These are phyloP conservation scores for Globisporangium middletonii DNA, from an alignment of 352 stramenopile genomes.

Conservation along the genomic window DNA sequence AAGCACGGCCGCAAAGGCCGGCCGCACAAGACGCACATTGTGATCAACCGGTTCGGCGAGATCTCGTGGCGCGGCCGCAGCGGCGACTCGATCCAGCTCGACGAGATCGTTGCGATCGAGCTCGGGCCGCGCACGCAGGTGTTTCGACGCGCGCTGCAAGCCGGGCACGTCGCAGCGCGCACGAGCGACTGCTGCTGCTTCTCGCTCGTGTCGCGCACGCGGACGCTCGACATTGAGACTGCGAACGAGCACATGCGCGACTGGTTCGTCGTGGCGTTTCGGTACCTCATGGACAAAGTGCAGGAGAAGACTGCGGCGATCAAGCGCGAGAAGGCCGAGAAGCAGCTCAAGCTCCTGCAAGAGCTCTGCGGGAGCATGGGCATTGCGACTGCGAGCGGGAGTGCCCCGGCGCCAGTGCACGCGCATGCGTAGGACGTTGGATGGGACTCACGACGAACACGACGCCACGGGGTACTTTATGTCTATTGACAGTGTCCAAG, in stretches of 20 bases:
- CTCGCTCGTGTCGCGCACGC: constrained; percentile 55
- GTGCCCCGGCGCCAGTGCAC: no score
- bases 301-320: constrained; percentile 75
- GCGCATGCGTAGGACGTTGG: no score
- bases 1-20: constrained; percentile 74
- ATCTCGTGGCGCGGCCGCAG: constrained; percentile 78
- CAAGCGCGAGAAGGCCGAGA: constrained; percentile 71
- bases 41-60: constrained; percentile 79
- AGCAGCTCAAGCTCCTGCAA: constrained; percentile 69
- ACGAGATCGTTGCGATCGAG: constrained; percentile 60
- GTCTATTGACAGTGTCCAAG: no score
- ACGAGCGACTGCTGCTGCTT: constrained; percentile 42
- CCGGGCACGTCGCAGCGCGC: constrained; percentile 21
- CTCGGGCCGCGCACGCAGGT: constrained; percentile 56
- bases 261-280: constrained; percentile 85
- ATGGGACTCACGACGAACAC: no score
- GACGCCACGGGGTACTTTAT: no score
- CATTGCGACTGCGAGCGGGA: background rate
- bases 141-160: constrained; percentile 40
- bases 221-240: constrained; percentile 74
- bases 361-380: constrained; percentile 45
- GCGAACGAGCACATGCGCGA: constrained; percentile 66
- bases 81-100: constrained; percentile 66
- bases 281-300: constrained; percentile 82
- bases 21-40: constrained; percentile 79